Percentiles rank a stretch among this genome's conserved stretches.
These are phyloP conservation scores for Brassica incana DNA, from an alignment of 345 rosid genomes.

Conservation along the genomic window DNA sequence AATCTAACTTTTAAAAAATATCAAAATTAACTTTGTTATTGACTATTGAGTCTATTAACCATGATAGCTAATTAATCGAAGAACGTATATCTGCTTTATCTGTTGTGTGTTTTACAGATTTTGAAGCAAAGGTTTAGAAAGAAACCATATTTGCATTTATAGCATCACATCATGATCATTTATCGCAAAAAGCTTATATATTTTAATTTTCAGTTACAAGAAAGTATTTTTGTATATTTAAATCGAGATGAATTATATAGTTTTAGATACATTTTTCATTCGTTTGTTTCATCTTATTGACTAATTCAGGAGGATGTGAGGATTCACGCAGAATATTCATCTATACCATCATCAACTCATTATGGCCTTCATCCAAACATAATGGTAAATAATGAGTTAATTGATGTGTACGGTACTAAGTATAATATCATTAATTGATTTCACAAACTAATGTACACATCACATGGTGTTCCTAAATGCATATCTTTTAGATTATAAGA, in stretches of 20 bases:
- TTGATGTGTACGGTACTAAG: neutral
- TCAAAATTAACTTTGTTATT: neutral
- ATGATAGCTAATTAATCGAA: neutral
- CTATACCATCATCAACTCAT: constrained; percentile 57
- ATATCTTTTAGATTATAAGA: constrained; percentile 28
- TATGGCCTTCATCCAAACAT: constrained; percentile 58
- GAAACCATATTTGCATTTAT: neutral
- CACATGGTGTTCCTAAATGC: constrained; percentile 12
- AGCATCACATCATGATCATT: constrained; percentile 1
- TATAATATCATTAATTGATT: neutral
- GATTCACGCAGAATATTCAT: constrained; percentile 60
- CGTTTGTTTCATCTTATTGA: constrained; percentile 5
- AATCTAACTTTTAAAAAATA: neutral
- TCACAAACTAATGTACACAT: constrained; percentile 17
- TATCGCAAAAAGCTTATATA: neutral
- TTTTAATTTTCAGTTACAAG: neutral
- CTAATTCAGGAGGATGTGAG: constrained; percentile 71
- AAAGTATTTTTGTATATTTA: neutral
- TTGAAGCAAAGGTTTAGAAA: neutral
- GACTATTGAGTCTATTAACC: neutral
- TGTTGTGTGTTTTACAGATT: neutral
- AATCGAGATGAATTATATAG: neutral
- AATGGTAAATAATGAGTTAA: constrained; percentile 72
- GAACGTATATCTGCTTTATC: neutral
- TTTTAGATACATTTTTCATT: neutral